Conservation (phyloP, 1,284 basidiomycete genomes). For the Cryptococcus wingfieldii region DNA sequence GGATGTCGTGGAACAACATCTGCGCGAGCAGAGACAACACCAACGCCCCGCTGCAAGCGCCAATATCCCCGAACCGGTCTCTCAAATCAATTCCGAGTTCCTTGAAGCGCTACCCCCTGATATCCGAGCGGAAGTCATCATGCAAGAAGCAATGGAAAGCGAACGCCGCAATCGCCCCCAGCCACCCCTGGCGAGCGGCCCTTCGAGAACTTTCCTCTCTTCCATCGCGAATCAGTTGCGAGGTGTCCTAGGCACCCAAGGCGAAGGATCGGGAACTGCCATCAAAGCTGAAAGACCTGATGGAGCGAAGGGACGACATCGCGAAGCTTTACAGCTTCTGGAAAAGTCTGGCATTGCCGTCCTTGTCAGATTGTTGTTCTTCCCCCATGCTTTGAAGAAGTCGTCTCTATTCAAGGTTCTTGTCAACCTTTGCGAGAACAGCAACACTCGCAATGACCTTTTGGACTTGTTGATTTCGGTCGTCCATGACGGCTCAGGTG, state of each 20-base stretch:
- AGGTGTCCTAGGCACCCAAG: not conserved
- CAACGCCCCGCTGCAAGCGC: slow-evolving; percentile 62
- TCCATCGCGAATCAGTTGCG: slow-evolving; percentile 78
- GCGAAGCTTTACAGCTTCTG: slow-evolving; percentile 89
- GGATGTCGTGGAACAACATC: slow-evolving; percentile 95
- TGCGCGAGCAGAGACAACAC: slow-evolving; percentile 61
- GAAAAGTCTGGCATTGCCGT: slow-evolving; percentile 88
- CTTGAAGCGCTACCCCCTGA: slow-evolving; percentile 93
- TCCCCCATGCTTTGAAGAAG: slow-evolving; percentile 86
- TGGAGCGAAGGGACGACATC: slow-evolving; percentile 46
- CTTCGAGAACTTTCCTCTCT: slow-evolving; percentile 61
- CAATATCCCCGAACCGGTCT: slow-evolving; percentile 58
- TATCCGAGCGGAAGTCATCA: slow-evolving; percentile 92
- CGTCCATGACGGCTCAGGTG: slow-evolving; percentile 90
- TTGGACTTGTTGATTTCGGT: slow-evolving; percentile 89
- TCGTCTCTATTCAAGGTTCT: slow-evolving; percentile 83
- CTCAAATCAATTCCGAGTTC: slow-evolving; percentile 90
- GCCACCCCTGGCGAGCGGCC: slow-evolving; percentile 19
- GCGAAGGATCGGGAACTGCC: not conserved
- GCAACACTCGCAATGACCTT: slow-evolving; percentile 83
- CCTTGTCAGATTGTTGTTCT: slow-evolving; percentile 89
- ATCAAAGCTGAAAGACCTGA: slow-evolving; percentile 15
- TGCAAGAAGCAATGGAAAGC: slow-evolving; percentile 84
- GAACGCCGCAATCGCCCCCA: slow-evolving; percentile 53
- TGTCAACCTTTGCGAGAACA: slow-evolving; percentile 92